These are phyloP conservation scores for Perilla frutescens DNA, from an alignment of 257 asterid species.

Conservation along the genomic window DNA sequence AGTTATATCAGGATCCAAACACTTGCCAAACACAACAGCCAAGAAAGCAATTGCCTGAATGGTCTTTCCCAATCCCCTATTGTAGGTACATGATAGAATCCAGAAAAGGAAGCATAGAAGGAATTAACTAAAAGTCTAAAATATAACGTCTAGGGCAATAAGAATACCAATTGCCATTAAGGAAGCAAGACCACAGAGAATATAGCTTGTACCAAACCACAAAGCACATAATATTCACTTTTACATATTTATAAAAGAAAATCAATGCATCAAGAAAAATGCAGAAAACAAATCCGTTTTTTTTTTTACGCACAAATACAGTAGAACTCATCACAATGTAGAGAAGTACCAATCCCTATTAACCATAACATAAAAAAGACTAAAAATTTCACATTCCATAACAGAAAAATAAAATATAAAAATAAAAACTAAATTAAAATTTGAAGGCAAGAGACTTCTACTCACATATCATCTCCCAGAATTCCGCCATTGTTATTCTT, in stretches of 20 bases:
- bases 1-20: conserved; percentile 49
- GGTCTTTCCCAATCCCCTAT: conserved; percentile 98
- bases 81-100: conserved; percentile 13
- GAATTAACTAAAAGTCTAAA: conserved; percentile 18
- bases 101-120: conserved; percentile 25
- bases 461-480: conserved; percentile 97
- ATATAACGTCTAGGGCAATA: not conserved
- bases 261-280: conserved; percentile 1
- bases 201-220: not conserved
- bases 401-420: not conserved
- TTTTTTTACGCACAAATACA: not conserved
- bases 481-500: conserved; percentile 92
- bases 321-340: not conserved
- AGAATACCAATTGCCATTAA: not conserved
- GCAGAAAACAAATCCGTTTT: not conserved
- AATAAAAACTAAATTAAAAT: too few relatives aligned
- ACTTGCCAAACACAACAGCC: conserved; percentile 85
- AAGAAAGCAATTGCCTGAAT: conserved; percentile 92
- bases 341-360: not conserved
- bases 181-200: conserved; percentile 6
- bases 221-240: not conserved
- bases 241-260: not conserved
- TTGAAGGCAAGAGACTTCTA: too few relatives aligned
- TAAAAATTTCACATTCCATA: not conserved
- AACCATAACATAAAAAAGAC: too few relatives aligned